Percentiles rank a stretch among this genome's conserved stretches.
phyloP scores from a whole-genome alignment of 2,329 filamentous ascomycete genomes.

The Penicillium sclerotiorum region DNA sequence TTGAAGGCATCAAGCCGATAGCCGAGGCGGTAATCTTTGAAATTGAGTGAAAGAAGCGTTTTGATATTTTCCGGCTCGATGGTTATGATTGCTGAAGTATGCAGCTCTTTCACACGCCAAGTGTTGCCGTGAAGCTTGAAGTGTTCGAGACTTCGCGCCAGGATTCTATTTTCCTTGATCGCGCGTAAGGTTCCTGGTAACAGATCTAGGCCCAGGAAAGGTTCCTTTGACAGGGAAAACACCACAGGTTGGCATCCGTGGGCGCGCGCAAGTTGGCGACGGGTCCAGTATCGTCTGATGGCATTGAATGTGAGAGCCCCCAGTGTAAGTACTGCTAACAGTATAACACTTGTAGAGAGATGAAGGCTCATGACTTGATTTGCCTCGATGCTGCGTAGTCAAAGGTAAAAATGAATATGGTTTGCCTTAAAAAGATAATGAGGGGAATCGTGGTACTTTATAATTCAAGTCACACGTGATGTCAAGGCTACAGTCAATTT shows the following conservation, averaged over 20 bases:
- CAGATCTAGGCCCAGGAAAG: not conserved
- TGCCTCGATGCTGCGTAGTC: too few relatives aligned
- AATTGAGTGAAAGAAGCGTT: not conserved
- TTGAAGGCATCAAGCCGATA: not conserved
- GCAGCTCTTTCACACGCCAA: not conserved
- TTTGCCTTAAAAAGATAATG: too few relatives aligned
- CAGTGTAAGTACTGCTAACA: not conserved
- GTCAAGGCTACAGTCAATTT: too few relatives aligned
- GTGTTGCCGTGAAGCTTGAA: not conserved
- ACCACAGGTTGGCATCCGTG: not conserved
- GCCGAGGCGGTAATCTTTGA: not conserved
- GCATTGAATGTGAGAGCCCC: not conserved
- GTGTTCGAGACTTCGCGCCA: not conserved
- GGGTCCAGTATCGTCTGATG: not conserved
- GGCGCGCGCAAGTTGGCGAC: not conserved
- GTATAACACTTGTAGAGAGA: not conserved
- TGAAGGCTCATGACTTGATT: not conserved
- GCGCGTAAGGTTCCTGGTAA: not conserved
- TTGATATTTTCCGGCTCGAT: constrained; percentile 3
- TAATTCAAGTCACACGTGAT: too few relatives aligned
- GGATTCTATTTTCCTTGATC: not conserved
- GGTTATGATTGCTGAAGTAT: not conserved
- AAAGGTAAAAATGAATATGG: too few relatives aligned
- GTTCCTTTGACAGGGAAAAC: not conserved
- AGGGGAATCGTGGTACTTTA: too few relatives aligned